phyloP scores from a whole-genome alignment of 2,329 filamentous ascomycete species.

The Colletotrichum camelliae region DNA sequence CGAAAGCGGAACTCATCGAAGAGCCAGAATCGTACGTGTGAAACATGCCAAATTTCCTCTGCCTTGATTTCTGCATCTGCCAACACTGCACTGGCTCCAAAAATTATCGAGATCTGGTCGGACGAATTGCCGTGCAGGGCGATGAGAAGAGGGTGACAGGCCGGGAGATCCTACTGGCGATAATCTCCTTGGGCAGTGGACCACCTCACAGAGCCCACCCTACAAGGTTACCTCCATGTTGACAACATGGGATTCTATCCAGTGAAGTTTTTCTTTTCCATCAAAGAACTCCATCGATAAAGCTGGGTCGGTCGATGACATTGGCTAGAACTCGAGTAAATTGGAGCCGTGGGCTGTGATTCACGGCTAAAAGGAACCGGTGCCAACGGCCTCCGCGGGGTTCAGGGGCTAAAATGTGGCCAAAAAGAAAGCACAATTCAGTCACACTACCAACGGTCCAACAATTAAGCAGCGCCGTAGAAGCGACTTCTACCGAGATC shows the following conservation, averaged over 20 bases:
- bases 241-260: neutral
- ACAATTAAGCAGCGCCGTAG: neutral
- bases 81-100: neutral
- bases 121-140: conserved; percentile 4
- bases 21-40: neutral
- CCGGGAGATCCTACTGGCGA: neutral
- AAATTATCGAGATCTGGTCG: neutral
- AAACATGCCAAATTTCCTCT: conserved; percentile 14
- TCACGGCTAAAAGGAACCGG: neutral
- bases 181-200: neutral
- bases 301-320: neutral
- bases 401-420: neutral
- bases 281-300: neutral
- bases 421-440: neutral
- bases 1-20: neutral
- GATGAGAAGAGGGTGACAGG: neutral
- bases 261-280: neutral
- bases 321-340: neutral
- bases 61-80: conserved; percentile 17
- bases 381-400: neutral
- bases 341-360: neutral
- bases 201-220: neutral
- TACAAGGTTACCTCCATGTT: neutral
- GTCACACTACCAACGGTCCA: neutral
- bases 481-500: neutral